phyloP scores from a whole-genome alignment of 495 filamentous ascomycete species.

The Astrocystis sublimbata region DNA sequence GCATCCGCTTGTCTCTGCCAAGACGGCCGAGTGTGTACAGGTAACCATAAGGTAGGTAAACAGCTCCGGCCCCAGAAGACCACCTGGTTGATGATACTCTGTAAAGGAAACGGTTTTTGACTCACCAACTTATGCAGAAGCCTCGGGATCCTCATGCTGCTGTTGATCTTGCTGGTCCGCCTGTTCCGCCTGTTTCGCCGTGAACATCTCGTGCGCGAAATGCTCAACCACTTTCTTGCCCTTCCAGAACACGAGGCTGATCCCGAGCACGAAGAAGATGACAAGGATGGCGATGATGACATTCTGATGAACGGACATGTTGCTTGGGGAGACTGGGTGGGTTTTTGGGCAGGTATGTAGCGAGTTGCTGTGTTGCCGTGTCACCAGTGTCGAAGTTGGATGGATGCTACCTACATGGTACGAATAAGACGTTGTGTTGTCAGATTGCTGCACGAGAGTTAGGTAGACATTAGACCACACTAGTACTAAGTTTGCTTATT shows the following conservation, averaged over 20 bases:
- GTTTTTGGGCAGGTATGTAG: not conserved
- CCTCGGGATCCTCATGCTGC: not conserved
- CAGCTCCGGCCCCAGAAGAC: too few relatives aligned
- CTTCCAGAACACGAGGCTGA: constrained; percentile 13
- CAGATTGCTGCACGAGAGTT: too few relatives aligned
- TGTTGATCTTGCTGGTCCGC: not conserved
- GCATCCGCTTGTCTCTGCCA: constrained; percentile 3
- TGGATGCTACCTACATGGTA: too few relatives aligned
- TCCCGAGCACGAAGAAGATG: constrained; percentile 11
- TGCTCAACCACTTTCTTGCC: not conserved
- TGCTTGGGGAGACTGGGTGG: not conserved
- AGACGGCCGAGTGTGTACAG: too few relatives aligned
- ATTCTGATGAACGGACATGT: constrained; percentile 5
- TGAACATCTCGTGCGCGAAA: constrained; percentile 24
- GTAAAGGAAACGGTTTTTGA: not conserved
- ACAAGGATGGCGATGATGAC: constrained; percentile 19
- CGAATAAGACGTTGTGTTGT: too few relatives aligned
- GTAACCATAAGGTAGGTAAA: too few relatives aligned
- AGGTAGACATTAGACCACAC: too few relatives aligned
- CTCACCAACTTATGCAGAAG: not conserved
- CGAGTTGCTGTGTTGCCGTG: not conserved
- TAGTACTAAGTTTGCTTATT: too few relatives aligned
- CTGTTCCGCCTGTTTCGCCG: constrained; percentile 2
- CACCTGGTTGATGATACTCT: too few relatives aligned
- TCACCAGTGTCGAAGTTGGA: not conserved